Evolutionary conservation across 371 early-diverging fungal genomes (phyloP).

Genomic region (Apophysomyces sp.): DNA sequence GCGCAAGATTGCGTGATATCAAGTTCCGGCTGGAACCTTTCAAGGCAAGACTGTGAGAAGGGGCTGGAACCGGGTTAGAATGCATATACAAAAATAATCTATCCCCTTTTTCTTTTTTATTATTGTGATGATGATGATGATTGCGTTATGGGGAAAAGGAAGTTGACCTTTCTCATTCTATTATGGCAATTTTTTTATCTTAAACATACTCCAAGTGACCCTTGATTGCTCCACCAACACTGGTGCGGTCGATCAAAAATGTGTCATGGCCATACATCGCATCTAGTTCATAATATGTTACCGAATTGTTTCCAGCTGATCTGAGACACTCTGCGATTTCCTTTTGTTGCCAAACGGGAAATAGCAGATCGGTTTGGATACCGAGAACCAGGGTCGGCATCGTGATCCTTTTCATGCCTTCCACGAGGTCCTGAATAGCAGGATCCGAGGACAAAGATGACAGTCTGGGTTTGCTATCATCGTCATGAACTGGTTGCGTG

Average conservation of each 20-base stretch:
- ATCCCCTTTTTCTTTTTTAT: too few species aligned
- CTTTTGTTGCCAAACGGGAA: conserved; percentile 94
- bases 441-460: conserved; percentile 41
- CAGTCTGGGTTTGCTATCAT: conserved; percentile 5
- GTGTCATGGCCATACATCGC: conserved; percentile 97
- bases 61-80: too few species aligned
- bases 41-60: conserved; percentile 20
- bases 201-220: conserved; percentile 75
- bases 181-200: neutral
- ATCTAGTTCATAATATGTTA: conserved; percentile 96
- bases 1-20: conserved; percentile 72
- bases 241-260: conserved; percentile 87
- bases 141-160: too few species aligned
- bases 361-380: conserved; percentile 92
- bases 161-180: neutral
- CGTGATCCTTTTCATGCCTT: conserved; percentile 57
- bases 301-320: conserved; percentile 78
- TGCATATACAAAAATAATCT: neutral
- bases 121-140: neutral
- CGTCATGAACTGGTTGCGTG: conserved; percentile 4
- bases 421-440: conserved; percentile 50
- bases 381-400: conserved; percentile 90
- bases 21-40: conserved; percentile 85
- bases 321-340: conserved; percentile 89
- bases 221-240: conserved; percentile 92